These are phyloP conservation scores for Nicotiana tomentosiformis DNA, from an alignment of 257 asterid genomes.

Conservation along the genomic window DNA sequence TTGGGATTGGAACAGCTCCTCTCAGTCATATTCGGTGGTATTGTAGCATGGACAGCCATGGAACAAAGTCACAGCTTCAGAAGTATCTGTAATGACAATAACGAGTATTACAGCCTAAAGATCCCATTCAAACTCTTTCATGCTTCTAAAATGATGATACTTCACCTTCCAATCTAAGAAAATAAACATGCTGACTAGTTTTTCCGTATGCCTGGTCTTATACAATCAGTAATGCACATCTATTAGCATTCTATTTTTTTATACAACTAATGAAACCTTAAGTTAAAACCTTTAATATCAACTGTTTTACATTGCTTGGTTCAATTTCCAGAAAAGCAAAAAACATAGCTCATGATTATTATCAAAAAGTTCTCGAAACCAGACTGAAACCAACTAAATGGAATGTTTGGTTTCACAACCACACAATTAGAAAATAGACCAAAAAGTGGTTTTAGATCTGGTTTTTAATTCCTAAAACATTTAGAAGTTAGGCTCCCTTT, in stretches of 20 bases:
- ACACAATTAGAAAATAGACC: background rate
- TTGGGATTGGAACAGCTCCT: background rate
- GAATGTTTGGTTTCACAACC: background rate
- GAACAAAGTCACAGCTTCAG: background rate
- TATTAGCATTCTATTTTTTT: background rate
- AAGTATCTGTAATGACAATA: background rate
- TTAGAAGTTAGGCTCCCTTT: background rate
- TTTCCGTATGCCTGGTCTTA: background rate
- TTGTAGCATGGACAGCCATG: background rate
- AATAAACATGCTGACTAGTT: background rate
- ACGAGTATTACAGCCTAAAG: background rate
- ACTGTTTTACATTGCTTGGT: background rate
- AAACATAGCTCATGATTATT: background rate
- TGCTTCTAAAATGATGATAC: background rate
- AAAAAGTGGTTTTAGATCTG: background rate
- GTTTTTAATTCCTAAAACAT: background rate
- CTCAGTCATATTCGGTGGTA: background rate
- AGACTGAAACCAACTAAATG: background rate
- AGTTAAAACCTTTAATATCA: background rate
- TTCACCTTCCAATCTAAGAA: background rate
- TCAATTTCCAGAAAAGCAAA: background rate
- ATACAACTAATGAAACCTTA: background rate
- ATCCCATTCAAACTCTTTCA: background rate
- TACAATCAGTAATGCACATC: background rate
- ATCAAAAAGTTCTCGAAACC: background rate